These are phyloP conservation scores for Metarhizium guizhouense DNA, from an alignment of 2,329 filamentous ascomycete genomes.

Conservation along the genomic window DNA sequence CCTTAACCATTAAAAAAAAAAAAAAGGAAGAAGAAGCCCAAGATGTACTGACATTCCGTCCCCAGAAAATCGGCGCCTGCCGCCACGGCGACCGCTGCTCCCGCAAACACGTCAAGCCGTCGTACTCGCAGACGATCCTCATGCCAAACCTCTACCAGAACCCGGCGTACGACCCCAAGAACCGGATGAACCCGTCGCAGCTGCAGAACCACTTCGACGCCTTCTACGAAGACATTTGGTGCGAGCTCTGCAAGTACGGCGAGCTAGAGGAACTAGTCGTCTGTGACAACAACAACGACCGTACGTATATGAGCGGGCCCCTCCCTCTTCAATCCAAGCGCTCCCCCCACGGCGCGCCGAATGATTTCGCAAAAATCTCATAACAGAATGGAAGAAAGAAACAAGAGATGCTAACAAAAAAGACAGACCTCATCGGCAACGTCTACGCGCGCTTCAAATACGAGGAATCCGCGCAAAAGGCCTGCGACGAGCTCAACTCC, in stretches of 20 bases:
- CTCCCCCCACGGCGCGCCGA: neutral
- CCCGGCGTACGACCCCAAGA: constrained; percentile 92
- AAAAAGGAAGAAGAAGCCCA: neutral
- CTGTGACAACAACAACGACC: constrained; percentile 99
- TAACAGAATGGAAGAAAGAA: neutral
- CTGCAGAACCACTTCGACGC: constrained; percentile 99
- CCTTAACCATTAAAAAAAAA: neutral
- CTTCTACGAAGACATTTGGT: constrained; percentile 99
- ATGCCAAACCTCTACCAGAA: constrained; percentile 99
- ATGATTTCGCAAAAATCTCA: neutral
- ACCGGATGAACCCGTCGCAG: constrained; percentile 92
- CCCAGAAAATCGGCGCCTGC: constrained; percentile 89
- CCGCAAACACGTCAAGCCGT: constrained; percentile 97
- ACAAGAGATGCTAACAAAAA: constrained; percentile 8
- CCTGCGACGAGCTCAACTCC: constrained; percentile 87
- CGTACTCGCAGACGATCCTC: constrained; percentile 94
- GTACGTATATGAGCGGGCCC: constrained; percentile 38
- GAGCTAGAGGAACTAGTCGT: constrained; percentile 97
- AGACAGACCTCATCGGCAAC: constrained; percentile 84
- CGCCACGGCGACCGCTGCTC: constrained; percentile 97
- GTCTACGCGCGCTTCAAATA: constrained; percentile 99
- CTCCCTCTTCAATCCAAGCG: too few species aligned
- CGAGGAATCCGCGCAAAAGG: constrained; percentile 88
- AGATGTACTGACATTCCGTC: neutral
- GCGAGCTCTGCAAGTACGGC: constrained; percentile 98